Evolutionary conservation across 1,139 yeast species (phyloP), one percentile per base, ranked within the genome.

Genomic region (Yamadazyma oceani): DNA sequence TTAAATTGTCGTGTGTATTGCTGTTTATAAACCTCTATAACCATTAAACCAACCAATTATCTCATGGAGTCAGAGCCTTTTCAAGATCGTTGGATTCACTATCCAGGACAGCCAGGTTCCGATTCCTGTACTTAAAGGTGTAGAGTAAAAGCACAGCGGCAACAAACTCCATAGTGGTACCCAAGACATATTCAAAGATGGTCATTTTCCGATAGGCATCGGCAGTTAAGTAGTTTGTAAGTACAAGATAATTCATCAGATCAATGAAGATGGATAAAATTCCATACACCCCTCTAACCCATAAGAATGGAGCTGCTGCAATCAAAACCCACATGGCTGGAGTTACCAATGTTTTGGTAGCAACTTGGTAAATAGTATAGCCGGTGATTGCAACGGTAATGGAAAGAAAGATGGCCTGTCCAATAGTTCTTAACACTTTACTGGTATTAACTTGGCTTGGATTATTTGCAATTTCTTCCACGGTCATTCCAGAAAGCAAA

Each of bases 291-390:
- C 9, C 17, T 17, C 31, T 27, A 12, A 21, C 5, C 15, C 15
- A 9, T n/a, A 78, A 83, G 54, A 66, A 36, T 10, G 31, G 35
- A 4, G 38, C 39, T 35, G 40, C 42, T 9, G 14, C 24, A 11
- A 27, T 17, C 9, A 24, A 32, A 8, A 35, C 87, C 38, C 82
- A 74, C 50, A 92, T 86, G 32, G 78, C 85, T 54, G 96, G 19
- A 6, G 21, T 16, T 16, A 19, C 16, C 16, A 27, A 27, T n/a
- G n/a, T 16, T 4, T 9, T 8, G 16, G 3, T 10, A 3, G 11
- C 11, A 21, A 15, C n/a, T 6, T 15, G 4, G 38, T 53, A 51
- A 12, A 52, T 3, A 2, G 62, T 54, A 10, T 55, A 40, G 4
- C 24, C 27, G 6, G 58, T 43, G 17, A 58, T 54, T 4, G 48